Base-by-base conservation (phyloP, 805 yeast genomes). In the Suhomyces emberorum region DNA sequence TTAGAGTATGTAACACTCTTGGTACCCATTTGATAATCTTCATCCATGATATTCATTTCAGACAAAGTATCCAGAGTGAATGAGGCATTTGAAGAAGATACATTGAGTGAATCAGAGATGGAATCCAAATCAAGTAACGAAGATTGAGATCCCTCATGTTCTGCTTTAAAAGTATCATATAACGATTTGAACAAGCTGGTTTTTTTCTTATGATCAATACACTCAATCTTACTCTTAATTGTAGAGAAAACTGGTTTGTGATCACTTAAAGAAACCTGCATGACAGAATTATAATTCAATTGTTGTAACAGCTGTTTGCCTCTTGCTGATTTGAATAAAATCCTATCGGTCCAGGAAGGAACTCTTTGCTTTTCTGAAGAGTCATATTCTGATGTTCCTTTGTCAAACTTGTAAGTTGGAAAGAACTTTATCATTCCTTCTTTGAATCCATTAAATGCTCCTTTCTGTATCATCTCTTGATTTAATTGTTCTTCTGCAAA, bases 301-400 rank as follows among this genome's bases (percentile, higher is more conserved):
- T 87, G 93, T 27, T 68, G 61, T 28, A 88, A 50, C 6, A 30
- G 34, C 10, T 46, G 52, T 10, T 41, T 47, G 7, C 43, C 47
- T 12, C 62, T 63, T 3, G 66, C 57, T 25, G 95, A 88, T 41
- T 72, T 69, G 50, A 72, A 81, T 32, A 91, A 63, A 87, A 45
- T 39, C 39, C 98, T 66, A 63, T 93, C 99, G 3, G 98, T 89
- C 98, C 98, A 93, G 0, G 98, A 95, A 1, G 98, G 99, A 9
- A 86, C 80, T 43, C 99, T 76, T 59, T 80, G 81, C 59, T 93
- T 93, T 51, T 91, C 98, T 27, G 95, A 81, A 0, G 95, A 76
- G 57, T 93, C 99, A 55, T 89, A 93, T 2, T 54, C 61, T 31
- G 74, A 76, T 0, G 95, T 83, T 4, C 95, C 95, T 32, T 86